Conservation (phyloP, 2,329 filamentous ascomycete genomes). For the Colletotrichum tofieldiae region DNA sequence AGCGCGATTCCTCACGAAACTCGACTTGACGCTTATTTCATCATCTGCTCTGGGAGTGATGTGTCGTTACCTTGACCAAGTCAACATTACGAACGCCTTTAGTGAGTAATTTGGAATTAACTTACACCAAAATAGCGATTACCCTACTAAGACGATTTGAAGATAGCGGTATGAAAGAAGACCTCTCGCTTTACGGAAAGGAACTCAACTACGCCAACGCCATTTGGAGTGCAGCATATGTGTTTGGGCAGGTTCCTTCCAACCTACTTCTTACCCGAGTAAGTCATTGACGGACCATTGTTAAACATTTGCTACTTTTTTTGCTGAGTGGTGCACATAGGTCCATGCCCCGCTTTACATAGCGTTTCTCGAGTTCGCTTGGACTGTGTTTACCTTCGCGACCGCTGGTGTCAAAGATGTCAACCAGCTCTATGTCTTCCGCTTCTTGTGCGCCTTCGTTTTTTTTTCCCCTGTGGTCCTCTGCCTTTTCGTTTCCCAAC, state of each 20-base stretch:
- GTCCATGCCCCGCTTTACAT: slow-evolving; percentile 48
- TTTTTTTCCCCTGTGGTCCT: accelerated
- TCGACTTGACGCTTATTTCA: slow-evolving; percentile 49
- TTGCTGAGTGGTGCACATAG: slow-evolving; percentile 12
- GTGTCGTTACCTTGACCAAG: slow-evolving; percentile 49
- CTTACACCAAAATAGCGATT: background rate
- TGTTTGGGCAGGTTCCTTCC: slow-evolving; percentile 51
- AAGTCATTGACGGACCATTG: background rate
- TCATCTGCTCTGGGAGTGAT: slow-evolving; percentile 48
- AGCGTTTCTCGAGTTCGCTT: slow-evolving; percentile 46
- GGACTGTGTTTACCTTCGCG: slow-evolving; percentile 49
- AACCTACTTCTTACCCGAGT: slow-evolving; percentile 48
- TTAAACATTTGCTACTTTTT: background rate
- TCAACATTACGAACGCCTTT: slow-evolving; percentile 50
- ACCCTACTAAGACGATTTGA: background rate
- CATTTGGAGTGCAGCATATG: slow-evolving; percentile 51
- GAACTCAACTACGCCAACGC: slow-evolving; percentile 52
- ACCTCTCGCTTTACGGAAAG: slow-evolving; percentile 50
- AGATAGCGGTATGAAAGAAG: slow-evolving; percentile 52
- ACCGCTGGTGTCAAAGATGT: slow-evolving; percentile 46
- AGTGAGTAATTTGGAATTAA: slow-evolving; percentile 36
- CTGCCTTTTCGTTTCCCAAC: background rate
- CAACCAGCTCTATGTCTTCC: slow-evolving; percentile 48
- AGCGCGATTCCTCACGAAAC: slow-evolving; percentile 48
- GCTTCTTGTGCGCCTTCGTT: slow-evolving; percentile 45